Percentiles rank a stretch among this genome's conserved stretches.
phyloP scores from a whole-genome alignment of 1,284 basidiomycete genomes.

The Ganoderma boninense region DNA sequence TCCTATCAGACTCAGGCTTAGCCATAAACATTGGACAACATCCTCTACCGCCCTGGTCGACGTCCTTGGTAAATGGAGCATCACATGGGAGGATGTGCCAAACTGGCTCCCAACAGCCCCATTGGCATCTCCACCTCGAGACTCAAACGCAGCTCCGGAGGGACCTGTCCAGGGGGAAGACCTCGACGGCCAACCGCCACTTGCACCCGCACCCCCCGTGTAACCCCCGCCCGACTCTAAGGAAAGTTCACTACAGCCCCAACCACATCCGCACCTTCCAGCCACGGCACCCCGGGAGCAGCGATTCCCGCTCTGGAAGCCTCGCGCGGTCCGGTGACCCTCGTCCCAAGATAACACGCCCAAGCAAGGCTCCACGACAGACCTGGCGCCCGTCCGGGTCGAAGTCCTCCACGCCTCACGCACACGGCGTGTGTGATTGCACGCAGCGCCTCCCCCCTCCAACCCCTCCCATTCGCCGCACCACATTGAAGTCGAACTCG shows the following conservation, averaged over 20 bases:
- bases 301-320: background rate
- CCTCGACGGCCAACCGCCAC: background rate
- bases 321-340: constrained; percentile 12
- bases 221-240: constrained; percentile 1
- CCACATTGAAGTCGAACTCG: background rate
- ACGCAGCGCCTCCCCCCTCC: background rate
- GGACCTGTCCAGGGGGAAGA: background rate
- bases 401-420: constrained; percentile 6
- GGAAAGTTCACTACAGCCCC: constrained; percentile 1
- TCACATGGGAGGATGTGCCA: background rate
- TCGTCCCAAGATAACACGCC: constrained; percentile 8
- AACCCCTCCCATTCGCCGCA: background rate
- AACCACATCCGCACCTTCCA: background rate
- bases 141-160: background rate
- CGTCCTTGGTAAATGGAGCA: background rate
- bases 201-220: background rate
- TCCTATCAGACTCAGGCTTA: background rate
- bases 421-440: background rate
- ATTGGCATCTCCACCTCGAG: background rate
- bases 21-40: background rate
- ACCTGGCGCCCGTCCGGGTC: background rate
- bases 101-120: background rate
- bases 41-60: background rate
- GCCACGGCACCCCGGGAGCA: background rate
- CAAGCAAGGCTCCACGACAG: background rate